Evolutionary conservation across 352 stramenopile genomes (phyloP), one percentile per base, ranked within the genome.

Genomic region (Elongisporangium senticosum): DNA sequence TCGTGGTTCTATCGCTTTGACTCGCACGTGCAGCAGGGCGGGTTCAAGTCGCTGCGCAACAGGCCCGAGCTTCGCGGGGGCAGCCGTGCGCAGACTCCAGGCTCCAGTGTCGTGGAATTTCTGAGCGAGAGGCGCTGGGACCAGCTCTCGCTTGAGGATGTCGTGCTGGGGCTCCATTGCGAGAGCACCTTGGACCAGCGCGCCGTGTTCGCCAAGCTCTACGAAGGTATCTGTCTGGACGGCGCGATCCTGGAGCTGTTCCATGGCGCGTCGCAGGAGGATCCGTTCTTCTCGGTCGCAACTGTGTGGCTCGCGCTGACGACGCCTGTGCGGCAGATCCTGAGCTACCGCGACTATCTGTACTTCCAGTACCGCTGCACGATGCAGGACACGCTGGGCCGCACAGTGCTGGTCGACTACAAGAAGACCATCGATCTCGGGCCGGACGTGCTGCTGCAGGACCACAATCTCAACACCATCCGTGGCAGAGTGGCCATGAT

Each of bases 281-380:
- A 68, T 17, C 53, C 53, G 37, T 68, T 61, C 33, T 51, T 21
- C 26, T 68, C 26, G 13, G 54, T 68, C 52, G 62, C 56, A 20
- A 48, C 64, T 24, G 58, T 61, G 47, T 64, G 54, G 22, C 20
- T 47, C 15, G 20, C 28, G 19, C n/a, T 64, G 8, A 51, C 57
- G 11, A 21, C 60, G 11, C 56, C 59, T 28, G 21, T 49, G 14
- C 22, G 33, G 20, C 13, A 19, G 23, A 20, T 58, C 28, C 22
- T 47, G 37, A 58, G 19, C 37, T 33, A 24, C 7, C 19, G 53
- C 24, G 53, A 58, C 24, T 58, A 58, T 21, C 24, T 58, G 14
- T 51, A 52, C 20, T 58, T 58, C 37, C 22, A 58, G 8, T 52
- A 51, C 37, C 37, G 22, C 4, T 24, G 53, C 10, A 58, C 53